These are phyloP conservation scores for Venturia carpophila DNA, from an alignment of 2,329 filamentous ascomycete species.

Conservation along the genomic window DNA sequence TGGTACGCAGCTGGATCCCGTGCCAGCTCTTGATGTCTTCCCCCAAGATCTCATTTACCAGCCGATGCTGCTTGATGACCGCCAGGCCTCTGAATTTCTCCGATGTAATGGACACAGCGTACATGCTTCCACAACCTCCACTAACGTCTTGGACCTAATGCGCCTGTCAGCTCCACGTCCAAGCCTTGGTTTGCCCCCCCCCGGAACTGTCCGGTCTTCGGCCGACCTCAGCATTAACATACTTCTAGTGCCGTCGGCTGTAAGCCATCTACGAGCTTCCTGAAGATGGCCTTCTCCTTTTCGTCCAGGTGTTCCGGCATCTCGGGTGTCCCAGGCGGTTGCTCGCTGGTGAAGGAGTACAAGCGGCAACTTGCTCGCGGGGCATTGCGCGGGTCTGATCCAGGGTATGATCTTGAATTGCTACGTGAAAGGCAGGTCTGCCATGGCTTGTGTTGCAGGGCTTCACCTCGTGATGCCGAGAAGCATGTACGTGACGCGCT, in stretches of 20 bases:
- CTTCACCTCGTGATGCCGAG: not conserved
- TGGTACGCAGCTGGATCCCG: slow-evolving; percentile 69
- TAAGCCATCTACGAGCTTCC: slow-evolving; percentile 37
- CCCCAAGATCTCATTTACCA: slow-evolving; percentile 67
- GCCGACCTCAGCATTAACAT: slow-evolving; percentile 21
- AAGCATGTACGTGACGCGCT: not conserved
- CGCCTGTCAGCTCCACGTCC: slow-evolving; percentile 14
- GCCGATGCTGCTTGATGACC: slow-evolving; percentile 73
- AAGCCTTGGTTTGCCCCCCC: not conserved
- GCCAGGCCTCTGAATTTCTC: slow-evolving; percentile 60
- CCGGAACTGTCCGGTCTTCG: not conserved
- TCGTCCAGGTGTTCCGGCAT: slow-evolving; percentile 42
- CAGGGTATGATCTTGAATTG: not conserved
- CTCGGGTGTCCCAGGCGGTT: slow-evolving; percentile 22
- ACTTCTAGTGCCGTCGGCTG: slow-evolving; percentile 41
- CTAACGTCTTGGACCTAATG: slow-evolving; percentile 66
- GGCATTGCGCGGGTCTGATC: not conserved
- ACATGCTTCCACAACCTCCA: slow-evolving; percentile 82
- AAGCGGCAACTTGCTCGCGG: slow-evolving; percentile 5
- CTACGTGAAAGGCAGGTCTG: not conserved
- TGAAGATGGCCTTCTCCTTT: slow-evolving; percentile 40
- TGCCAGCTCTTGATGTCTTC: slow-evolving; percentile 77
- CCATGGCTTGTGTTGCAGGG: not conserved
- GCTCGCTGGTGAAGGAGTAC: slow-evolving; percentile 1
- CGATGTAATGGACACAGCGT: slow-evolving; percentile 70